Base-by-base conservation (phyloP, 495 filamentous ascomycete species). In the Penicillium paradoxum region DNA sequence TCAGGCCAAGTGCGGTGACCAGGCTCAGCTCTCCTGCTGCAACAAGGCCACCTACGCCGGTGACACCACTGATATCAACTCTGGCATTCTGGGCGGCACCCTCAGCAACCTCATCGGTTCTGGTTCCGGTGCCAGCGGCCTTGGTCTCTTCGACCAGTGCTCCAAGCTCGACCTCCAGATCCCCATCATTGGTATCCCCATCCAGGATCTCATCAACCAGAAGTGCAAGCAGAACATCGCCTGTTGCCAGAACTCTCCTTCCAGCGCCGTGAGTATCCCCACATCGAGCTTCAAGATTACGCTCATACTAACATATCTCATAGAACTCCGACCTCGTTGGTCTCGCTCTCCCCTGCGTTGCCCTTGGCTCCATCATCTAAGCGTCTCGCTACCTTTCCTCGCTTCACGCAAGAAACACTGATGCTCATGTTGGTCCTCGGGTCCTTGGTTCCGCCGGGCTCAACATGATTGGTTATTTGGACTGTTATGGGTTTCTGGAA, bases 211-310 rank as follows among this genome's bases (percentile, higher is more conserved):
- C 25, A 47, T 76, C 56, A 65, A 75, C 62, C 64, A 59, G 65
- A 64, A 74, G 58, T 78, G 75, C 75, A 74, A 75, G 68, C 71
- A 74, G 68, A 73, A 70, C 62, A 71, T 73, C 58, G 75, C 75
- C 55, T 78, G 75, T 62, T 78, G 75, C 71, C 75, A 78, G 70
- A 61, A 68, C 63, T 71, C 71, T 49, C 62, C 63, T 30, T 59
- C 60, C 57, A 53, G 52, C 29, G 69, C 73, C 48, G 70, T 73
- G 49, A 63, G 73, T 55, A 34, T 36, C 19, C 18, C 40, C 9
- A 3, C 6, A 11, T 8, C 14, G 2, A 27, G 0, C 30, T 9
- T 2, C 6, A 15, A 2, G 14, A 40, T 30, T 6, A 9, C 2
- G 6, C 2, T 7, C 10, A 7, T 32, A 11, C 46, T 65, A 51